These are phyloP conservation scores for Leptographium lundbergii DNA, from an alignment of 2,329 filamentous ascomycete species.

Conservation along the genomic window DNA sequence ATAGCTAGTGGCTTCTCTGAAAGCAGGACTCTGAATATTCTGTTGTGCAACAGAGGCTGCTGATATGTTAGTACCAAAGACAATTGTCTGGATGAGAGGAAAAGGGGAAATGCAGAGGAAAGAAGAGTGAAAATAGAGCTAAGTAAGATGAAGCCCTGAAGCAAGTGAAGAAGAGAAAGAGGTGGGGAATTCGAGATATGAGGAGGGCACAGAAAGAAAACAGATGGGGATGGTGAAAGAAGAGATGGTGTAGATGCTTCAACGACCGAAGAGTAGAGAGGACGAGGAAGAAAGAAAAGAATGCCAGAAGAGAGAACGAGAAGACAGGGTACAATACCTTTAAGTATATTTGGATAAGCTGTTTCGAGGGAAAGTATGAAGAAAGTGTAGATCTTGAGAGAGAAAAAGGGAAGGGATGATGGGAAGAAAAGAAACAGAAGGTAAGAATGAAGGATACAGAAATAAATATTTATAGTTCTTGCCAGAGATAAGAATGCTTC, in stretches of 20 bases:
- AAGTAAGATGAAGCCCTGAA: background rate
- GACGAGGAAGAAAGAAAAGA: background rate
- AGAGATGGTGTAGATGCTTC: constrained; percentile 10
- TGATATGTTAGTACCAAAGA: background rate
- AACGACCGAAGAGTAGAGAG: constrained; percentile 12
- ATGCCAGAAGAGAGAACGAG: background rate
- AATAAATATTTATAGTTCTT: background rate
- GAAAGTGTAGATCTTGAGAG: background rate
- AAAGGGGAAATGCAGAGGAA: background rate
- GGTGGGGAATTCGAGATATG: background rate
- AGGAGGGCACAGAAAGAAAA: constrained; percentile 1
- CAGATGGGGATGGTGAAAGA: background rate
- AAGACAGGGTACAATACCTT: background rate
- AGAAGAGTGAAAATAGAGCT: background rate
- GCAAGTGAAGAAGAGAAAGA: background rate
- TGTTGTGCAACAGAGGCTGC: background rate
- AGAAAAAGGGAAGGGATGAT: background rate
- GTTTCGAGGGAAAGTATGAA: background rate
- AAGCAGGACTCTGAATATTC: background rate
- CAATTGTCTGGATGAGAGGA: no score
- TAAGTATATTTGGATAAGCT: background rate
- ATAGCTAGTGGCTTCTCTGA: constrained; percentile 1
- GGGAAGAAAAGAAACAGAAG: background rate
- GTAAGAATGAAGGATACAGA: background rate
- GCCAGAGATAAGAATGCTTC: background rate